Evolutionary conservation across 306 rosid species (phyloP), one percentile per base, ranked within the genome.

Genomic region (Vigna hirtella): DNA sequence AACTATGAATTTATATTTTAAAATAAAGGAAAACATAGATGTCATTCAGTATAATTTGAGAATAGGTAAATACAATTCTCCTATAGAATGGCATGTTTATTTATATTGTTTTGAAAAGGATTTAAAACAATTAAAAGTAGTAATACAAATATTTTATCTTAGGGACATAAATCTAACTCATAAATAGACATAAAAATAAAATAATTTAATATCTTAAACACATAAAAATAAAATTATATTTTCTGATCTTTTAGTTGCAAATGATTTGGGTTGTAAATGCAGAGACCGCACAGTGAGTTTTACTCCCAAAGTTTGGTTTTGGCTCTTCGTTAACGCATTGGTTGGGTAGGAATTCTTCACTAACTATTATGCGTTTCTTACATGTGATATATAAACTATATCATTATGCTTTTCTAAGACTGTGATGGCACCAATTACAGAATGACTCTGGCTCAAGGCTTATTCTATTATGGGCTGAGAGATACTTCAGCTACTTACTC

Each of bases 401-500:
- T 26, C 32, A 30, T 30, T 30, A 30, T 30, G 32, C 0, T 30
- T 4, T 30, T 30, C 32, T 30, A 1, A 26, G 2, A 26, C 28
- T 26, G 3, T 26, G 28, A 30, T 4, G 32, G 5, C 32, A 30
- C 16, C 7, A 48, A 66, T 47, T 77, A 24, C 86, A 91, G 98
- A 83, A 81, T 89, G 77, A 85, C 86, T 16, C 7, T 79, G 58
- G 85, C 91, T 16, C 58, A 79, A 85, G 88, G 90, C 76, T 4
- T 91, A 52, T 87, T 57, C 64, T 91, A 87, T 52, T 87, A 83
- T 78, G 98, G 98, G 9, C 84, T 93, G 7, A 66, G 90, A 70
- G 91, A 89, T 77, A 93, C 94, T 13, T 45, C 93, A 2, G 93
- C 96, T 22, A 83, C 98, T 7, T 91, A 91, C 70, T 80, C 94